Evolutionary conservation across 495 filamentous ascomycete genomes (phyloP).

Genomic region (Tuber borchii): DNA sequence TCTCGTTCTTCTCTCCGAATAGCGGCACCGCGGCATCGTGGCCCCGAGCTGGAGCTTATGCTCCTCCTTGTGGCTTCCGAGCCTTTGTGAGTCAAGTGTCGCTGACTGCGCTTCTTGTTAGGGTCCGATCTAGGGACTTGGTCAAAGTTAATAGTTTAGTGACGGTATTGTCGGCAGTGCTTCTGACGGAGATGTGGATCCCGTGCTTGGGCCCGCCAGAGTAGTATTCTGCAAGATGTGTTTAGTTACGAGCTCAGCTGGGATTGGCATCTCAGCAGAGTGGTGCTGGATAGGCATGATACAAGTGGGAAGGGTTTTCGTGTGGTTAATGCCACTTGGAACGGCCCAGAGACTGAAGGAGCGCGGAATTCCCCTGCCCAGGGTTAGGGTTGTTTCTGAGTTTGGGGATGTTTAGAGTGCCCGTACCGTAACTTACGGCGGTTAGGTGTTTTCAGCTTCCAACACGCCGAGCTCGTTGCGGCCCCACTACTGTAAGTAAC

Average conservation of each 20-base stretch:
- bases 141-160: too few relatives aligned
- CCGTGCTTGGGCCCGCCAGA: too few relatives aligned
- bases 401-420: not conserved
- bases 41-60: conserved; percentile 26
- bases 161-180: too few relatives aligned
- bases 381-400: not conserved
- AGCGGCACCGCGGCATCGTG: conserved; percentile 31
- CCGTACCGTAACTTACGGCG: not conserved
- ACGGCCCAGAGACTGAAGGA: conserved; percentile 52
- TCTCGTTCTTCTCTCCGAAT: conserved; percentile 30
- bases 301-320: conserved; percentile 28
- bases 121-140: too few relatives aligned
- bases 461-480: conserved; percentile 57
- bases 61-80: conserved; percentile 24
- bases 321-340: conserved; percentile 8
- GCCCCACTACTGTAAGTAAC: not conserved
- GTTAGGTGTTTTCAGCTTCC: conserved; percentile 53
- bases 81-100: conserved; percentile 31
- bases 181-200: too few relatives aligned
- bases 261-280: conserved; percentile 43
- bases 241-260: conserved; percentile 56
- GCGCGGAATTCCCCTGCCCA: conserved; percentile 45
- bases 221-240: too few relatives aligned
- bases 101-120: conserved; percentile 38
- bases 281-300: not conserved